Evolutionary conservation across 441 rosid genomes (phyloP), one percentile per base, ranked within the genome.

Genomic region (Arabidopsis hybrid): DNA sequence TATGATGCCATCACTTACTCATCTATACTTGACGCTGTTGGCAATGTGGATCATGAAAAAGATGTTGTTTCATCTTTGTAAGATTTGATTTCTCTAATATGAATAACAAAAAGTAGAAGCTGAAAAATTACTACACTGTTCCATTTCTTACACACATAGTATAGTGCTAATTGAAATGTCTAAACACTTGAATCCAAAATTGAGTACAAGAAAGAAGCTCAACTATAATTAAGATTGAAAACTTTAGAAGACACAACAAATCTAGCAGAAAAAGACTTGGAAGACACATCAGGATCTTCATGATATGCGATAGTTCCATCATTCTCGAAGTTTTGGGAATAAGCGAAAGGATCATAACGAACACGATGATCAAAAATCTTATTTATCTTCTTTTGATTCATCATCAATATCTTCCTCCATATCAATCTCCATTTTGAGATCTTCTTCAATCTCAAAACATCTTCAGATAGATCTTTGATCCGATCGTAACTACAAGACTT

Each of bases 1-100:
- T 95, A 95, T 82, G 96, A 95, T 80, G 84, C 74, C 18, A 91
- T 95, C 58, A 92, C 99, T 52, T 95, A 88, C 69, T 87, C 97
- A 21, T 91, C 98, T 35, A 89, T 92, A 79, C 93, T 92, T 51
- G 98, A 92, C 55, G 99, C 98, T 50, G 93, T 92, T 56, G 97
- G 99, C 32, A 88, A 83, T 81, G 87, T 91, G 5, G 89, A 92
- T 79, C 88, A 79, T 80, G 87, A 78, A 69, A 40, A 8, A 13
- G 56, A 46, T 67, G 56, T 38, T 67, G 69, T 52, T 74, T 12
- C 56, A 4, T 12, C 45, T 69, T 60, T 56, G 53, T 85, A 81
- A 58, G 53, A 38, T 36, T 59, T 57, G 60, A 21, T 0, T 52
- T 51, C 14, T 31, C 40, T 36, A 16, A 43, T 7, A 31, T 11